Evolutionary conservation across 306 rosid species (phyloP), one percentile per base, ranked within the genome.

Genomic region (Citrullus mucosospermus): DNA sequence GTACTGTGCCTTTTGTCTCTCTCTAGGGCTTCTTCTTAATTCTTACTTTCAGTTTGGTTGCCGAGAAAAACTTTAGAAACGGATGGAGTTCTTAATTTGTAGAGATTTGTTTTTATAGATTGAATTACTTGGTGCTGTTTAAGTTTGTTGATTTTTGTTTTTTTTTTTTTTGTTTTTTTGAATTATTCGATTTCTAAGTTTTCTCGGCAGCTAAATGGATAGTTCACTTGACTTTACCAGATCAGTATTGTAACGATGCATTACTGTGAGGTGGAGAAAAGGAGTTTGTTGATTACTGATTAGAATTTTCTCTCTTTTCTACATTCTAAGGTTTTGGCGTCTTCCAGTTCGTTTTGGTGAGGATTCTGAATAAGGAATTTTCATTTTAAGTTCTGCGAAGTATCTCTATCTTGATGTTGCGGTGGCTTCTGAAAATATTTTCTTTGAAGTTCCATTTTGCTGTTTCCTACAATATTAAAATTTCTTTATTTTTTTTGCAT

Each of bases 311-410:
- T 86, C 67, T 79, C 73, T 81, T 85, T 73, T 80, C 77, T 60
- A 60, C 68, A 22, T 46, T 70, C 77, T 75, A 88, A 92, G 97
- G 97, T 89, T 86, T 86, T 89, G 97, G 88, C 89, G 88, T 89
- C 84, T 80, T 87, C 88, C 76, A 83, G 79, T 88, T 87, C 90
- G 83, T 91, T 88, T 89, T 88, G 99, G 99, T 95, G 99, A 95
- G 97, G 89, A 84, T 91, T 84, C 90, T 91, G 92, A 88, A 65
- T 84, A 86, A 88, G 89, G 88, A 89, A 72, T 85, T 91, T 91
- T 81, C 85, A 77, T 88, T 85, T 88, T 54, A 78, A 85, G 68
- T 90, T 81, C 90, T 83, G 88, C 83, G 88, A 88, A 85, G 88
- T 79, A 63, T 81, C 85, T 85, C 78, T 79, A 61, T 76, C 88